Conservation (phyloP, 257 asterid genomes). For the Sherardia arvensis region DNA sequence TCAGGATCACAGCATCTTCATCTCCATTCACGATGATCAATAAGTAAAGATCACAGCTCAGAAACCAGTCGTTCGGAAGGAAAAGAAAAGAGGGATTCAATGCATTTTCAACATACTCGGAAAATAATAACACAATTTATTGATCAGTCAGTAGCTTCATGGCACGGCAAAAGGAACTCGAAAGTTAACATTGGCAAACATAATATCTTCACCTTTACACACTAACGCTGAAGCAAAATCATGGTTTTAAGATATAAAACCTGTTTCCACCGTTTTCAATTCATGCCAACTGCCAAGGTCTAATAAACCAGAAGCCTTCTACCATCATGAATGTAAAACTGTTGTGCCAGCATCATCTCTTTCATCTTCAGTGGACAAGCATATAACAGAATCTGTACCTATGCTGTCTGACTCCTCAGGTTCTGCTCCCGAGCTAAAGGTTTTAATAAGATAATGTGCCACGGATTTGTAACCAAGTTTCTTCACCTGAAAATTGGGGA, state of each 20-base stretch:
- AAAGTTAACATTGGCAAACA: not conserved
- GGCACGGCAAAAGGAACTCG: not conserved
- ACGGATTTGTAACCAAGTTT: slow-evolving; percentile 64
- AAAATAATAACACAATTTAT: too few species aligned
- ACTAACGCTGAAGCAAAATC: not conserved
- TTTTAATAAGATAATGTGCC: slow-evolving; percentile 62
- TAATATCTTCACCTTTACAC: not conserved
- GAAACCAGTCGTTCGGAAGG: too few species aligned
- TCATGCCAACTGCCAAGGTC: not conserved
- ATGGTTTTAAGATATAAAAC: slow-evolving; percentile 2
- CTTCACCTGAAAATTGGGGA: slow-evolving; percentile 23
- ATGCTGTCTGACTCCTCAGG: slow-evolving; percentile 14
- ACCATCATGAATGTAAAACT: not conserved
- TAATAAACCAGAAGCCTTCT: not conserved
- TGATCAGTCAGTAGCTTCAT: not conserved
- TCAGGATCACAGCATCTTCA: too few species aligned
- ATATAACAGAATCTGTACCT: slow-evolving; percentile 12
- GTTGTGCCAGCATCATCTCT: not conserved
- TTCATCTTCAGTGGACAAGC: slow-evolving; percentile 13
- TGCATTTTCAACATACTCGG: too few species aligned
- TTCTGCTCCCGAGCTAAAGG: slow-evolving; percentile 14
- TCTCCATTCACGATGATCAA: too few species aligned
- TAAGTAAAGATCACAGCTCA: too few species aligned
- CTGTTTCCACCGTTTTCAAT: not conserved
- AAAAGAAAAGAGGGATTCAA: too few species aligned